Conservation (phyloP, 2,329 filamentous ascomycete species). For the Sarocladium kiliense region DNA sequence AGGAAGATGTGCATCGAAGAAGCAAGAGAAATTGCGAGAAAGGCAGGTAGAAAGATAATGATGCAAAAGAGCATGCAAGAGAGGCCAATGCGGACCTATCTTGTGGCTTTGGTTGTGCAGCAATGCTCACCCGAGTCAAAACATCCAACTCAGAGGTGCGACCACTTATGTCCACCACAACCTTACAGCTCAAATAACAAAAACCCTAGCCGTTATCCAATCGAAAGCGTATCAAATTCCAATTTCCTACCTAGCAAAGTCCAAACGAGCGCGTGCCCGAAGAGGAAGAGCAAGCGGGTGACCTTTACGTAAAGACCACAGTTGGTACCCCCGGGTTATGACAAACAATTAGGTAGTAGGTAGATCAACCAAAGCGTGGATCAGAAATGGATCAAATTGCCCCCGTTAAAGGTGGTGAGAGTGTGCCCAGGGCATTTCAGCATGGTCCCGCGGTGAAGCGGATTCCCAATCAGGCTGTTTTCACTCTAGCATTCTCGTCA, state of each 20-base stretch:
- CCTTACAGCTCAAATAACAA: too few species aligned
- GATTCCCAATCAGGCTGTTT: slow-evolving; percentile 40
- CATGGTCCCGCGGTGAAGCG: slow-evolving; percentile 51
- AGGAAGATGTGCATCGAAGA: too few species aligned
- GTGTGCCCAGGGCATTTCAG: slow-evolving; percentile 59
- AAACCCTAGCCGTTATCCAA: background rate
- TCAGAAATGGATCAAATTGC: slow-evolving; percentile 61
- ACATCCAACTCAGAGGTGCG: too few species aligned
- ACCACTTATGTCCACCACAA: too few species aligned
- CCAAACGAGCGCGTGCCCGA: background rate
- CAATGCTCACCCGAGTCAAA: too few species aligned
- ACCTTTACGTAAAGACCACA: background rate
- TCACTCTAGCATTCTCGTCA: slow-evolving; percentile 67
- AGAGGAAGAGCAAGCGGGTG: background rate
- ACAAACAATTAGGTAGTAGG: background rate
- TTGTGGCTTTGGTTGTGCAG: too few species aligned
- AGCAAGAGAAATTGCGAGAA: too few species aligned
- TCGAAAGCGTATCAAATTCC: background rate
- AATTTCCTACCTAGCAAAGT: background rate
- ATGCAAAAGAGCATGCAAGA: too few species aligned
- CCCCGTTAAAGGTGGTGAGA: slow-evolving; percentile 57
- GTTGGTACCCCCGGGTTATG: background rate
- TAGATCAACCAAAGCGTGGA: slow-evolving; percentile 41
- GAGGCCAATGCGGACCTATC: too few species aligned
- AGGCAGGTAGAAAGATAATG: too few species aligned